Base-by-base conservation (phyloP, 2,329 filamentous ascomycete genomes). In the Cladorrhinum sp. region DNA sequence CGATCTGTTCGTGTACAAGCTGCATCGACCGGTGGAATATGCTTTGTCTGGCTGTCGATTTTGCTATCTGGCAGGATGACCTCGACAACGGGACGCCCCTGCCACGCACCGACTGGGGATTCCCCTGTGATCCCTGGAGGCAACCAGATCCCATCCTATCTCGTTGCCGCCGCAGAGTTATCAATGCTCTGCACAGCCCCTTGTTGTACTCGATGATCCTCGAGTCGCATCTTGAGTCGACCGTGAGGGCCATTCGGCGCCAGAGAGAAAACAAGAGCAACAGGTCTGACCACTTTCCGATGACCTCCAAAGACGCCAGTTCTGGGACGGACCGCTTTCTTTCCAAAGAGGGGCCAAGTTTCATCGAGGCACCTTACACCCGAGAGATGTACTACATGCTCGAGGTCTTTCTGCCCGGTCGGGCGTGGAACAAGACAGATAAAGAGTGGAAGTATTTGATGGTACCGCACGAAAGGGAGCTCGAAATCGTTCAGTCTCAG, bases 371-470 rank as follows among this genome's bases (percentile, higher is more conserved):
- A 10, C 83, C 82, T 0, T 84, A 77, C 59, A 77, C 81, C 55
- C 73, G 84, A 21, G 84, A 86, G 61, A 79, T 81, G 51, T 86
- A 86, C 66, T 84, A 86, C 67, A 79, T 82, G 74, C 75, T 86
- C 26, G 77, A 85, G 68, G 80, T 80, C 1, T 86, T 82, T 64
- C 66, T 86, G 53, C 84, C 84, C 0, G 82, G 82, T 63, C 75
- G 84, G 21, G 78, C 76, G 51, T 86, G 83, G 83, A 77, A 72
- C 53, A 74, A 74, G 16, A 73, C 78, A 8, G 66, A 76, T 3
- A 68, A 73, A 39, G 70, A 70, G 48, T 86, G 83, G 83, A 68
- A 78, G 39, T 86, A 86, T 49, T 60, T 77, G 42, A 71, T 70
- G 2, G 68, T 74, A 8, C 73, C 75, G 67, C 77, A 79, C 56